Evolutionary conservation across 1,284 basidiomycete genomes (phyloP).

Genomic region (Melampsora abietis-canadensis): DNA sequence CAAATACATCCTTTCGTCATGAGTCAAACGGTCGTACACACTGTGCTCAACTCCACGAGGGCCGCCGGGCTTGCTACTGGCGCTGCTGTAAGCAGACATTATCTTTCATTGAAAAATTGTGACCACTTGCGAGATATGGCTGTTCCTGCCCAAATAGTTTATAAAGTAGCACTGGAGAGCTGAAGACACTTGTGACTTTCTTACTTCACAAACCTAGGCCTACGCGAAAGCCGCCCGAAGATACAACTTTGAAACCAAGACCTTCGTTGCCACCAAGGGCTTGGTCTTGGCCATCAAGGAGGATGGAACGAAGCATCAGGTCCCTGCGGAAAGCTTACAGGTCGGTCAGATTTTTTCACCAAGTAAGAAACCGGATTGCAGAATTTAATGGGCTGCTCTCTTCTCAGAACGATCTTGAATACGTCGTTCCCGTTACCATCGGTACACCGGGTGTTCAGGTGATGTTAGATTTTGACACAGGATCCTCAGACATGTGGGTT

Average conservation of each 20-base stretch:
- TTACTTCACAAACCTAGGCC: constrained; percentile 18
- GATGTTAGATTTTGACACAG: constrained; percentile 56
- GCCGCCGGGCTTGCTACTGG: constrained; percentile 2
- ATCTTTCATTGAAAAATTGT: background rate
- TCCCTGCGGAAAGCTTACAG: constrained; percentile 43
- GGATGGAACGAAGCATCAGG: constrained; percentile 37
- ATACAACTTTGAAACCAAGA: constrained; percentile 36
- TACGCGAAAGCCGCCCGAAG: constrained; percentile 42
- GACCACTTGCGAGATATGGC: background rate
- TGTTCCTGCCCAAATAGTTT: background rate
- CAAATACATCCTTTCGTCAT: background rate
- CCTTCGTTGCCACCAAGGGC: constrained; percentile 29
- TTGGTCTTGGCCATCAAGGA: constrained; percentile 32
- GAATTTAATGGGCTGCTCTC: background rate
- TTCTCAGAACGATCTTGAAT: constrained; percentile 55
- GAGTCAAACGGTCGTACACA: background rate
- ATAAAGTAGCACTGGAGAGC: background rate
- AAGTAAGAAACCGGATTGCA: background rate
- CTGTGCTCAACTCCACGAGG: constrained; percentile 7
- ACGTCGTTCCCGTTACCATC: constrained; percentile 55
- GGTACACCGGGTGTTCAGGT: constrained; percentile 55
- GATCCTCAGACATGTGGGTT: constrained; percentile 55
- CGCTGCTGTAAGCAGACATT: background rate
- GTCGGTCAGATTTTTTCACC: background rate
- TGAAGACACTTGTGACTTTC: background rate